Conservation (phyloP, 2,329 filamentous ascomycete species). For the Microdochium nivale region DNA sequence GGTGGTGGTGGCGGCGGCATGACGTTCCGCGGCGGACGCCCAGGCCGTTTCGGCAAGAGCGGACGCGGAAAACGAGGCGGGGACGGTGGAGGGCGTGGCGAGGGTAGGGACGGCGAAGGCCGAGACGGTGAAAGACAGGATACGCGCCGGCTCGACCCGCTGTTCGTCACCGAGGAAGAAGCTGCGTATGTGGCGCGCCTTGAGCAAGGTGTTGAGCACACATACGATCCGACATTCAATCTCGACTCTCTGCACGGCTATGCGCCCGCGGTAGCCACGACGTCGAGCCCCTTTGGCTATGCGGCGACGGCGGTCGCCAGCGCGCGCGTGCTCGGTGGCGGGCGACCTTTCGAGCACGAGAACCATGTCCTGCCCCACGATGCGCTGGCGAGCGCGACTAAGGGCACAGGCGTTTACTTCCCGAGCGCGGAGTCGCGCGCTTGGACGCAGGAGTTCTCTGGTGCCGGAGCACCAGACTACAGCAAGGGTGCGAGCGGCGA, state of each 20-base stretch:
- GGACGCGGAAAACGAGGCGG: conserved; percentile 12
- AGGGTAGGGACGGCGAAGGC: conserved; percentile 1
- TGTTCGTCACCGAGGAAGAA: not conserved
- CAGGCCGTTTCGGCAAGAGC: conserved; percentile 4
- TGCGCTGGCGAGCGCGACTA: conserved; percentile 11
- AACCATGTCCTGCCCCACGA: conserved; percentile 11
- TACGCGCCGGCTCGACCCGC: not conserved
- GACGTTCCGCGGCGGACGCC: conserved; percentile 1
- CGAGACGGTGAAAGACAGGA: not conserved
- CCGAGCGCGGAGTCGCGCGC: conserved; percentile 22
- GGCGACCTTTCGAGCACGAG: conserved; percentile 18
- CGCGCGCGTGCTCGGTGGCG: conserved; percentile 30
- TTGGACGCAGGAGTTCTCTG: conserved; percentile 12
- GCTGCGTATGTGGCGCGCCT: not conserved
- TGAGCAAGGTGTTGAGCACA: conserved; percentile 12
- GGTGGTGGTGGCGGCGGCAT: conserved; percentile 2
- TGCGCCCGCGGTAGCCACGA: conserved; percentile 26
- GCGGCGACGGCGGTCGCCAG: conserved; percentile 24
- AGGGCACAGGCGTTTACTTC: conserved; percentile 27
- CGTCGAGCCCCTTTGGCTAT: conserved; percentile 17
- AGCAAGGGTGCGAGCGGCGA: conserved; percentile 11
- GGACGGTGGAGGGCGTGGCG: conserved; percentile 2
- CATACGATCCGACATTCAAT: conserved; percentile 24
- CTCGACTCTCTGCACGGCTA: conserved; percentile 24
- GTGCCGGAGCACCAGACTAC: conserved; percentile 5